Base-by-base conservation (phyloP, 2,329 filamentous ascomycete species). In the Ciborinia camelliae region DNA sequence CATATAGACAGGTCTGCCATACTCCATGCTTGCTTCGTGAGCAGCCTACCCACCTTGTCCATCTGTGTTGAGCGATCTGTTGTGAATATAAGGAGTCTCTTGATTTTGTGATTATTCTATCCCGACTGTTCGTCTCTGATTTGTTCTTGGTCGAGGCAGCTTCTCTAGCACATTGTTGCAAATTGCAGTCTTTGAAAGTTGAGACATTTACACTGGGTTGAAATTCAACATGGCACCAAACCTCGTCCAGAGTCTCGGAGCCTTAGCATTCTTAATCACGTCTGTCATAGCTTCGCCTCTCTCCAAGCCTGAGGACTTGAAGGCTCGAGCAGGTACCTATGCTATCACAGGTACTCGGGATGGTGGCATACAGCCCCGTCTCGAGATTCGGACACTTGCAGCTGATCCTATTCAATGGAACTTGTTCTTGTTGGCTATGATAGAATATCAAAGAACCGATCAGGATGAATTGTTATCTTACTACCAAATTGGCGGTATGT, bases 351-450 rank as follows among this genome's bases (percentile, higher is more conserved):
- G 63, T 41, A 39, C 55, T 54, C 28, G 48, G 18, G 45, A 45
- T 62, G 20, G 50, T 41, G 58, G 58, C 23, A 30, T 66, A 35
- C 77, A 76, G 9, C 67, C 77, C 30, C 84, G 91, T 68, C 81
- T 81, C 57, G 90, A 95, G 72, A 84, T 95, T 68, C 81, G 87
- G 53, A 78, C 88, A 51, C 80, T 95, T 70, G 79, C 84, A 68
- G 77, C 82, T 60, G 82, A 66, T 32, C 73, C 81, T 12, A 85
- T 90, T 71, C 82, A 84, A 73, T 91, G 88, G 85, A 91, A 90
- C 73, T 77, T 95, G 65, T 95, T 88, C 75, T 79, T 96, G 35
- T 82, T 93, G 58, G 89, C 88, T 14, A 81, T 94, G 72, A 85
- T 84, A 75, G 28, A 37, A 41, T 85, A 86, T 78, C 86, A 93